Base-by-base conservation (phyloP, 2,329 filamentous ascomycete species). In the Aspergillus fumigatus region DNA sequence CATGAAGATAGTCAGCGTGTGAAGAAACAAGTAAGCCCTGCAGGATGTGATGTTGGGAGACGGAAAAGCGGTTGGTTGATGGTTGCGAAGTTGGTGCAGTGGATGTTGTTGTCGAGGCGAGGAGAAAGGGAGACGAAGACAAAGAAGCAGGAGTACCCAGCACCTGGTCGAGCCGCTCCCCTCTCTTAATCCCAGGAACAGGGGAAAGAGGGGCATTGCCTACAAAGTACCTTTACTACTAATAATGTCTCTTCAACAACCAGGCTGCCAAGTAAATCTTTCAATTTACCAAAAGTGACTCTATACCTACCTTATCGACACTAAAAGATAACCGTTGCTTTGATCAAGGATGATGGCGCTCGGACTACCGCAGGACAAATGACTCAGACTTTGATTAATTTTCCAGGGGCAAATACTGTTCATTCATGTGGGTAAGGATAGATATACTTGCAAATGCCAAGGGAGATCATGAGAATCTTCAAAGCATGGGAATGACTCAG, bases 1-100 rank as follows among this genome's bases (percentile, higher is more conserved):
- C 25, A 40, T 53, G 56, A 56, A 52, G 53, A 55, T 40, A 32
- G 23, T 38, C 50, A 51, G 10, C 57, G 47, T 50, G 45, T 35
- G 14, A 38, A 49, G 17, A 48, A 51, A 11, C 48, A 10, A 4
- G 26, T 26, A 23, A 54, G 19, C 45, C 23, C 9, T 47, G 43
- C 11, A 47, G 43, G 43, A 47, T 25, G 43, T 38, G 19, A 23
- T 26, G 43, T 25, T 26, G 43, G 10, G 19, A 14, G 40, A 43
- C 21, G 19, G 40, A 8, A 11, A 14, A 6, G 43, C 41, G 21
- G 41, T 45, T 45, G 41, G 41, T 45, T 45, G 19, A 45, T 45
- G 41, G 41, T 23, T 45, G 41, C 10, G 23, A 21, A 45, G 21
- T 45, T 45, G 41, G 23, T 45, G 41, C n/a, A 45, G 41, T 11